Conservation (phyloP, 768 basidiomycete genomes). For the Leccinum variicolor region DNA sequence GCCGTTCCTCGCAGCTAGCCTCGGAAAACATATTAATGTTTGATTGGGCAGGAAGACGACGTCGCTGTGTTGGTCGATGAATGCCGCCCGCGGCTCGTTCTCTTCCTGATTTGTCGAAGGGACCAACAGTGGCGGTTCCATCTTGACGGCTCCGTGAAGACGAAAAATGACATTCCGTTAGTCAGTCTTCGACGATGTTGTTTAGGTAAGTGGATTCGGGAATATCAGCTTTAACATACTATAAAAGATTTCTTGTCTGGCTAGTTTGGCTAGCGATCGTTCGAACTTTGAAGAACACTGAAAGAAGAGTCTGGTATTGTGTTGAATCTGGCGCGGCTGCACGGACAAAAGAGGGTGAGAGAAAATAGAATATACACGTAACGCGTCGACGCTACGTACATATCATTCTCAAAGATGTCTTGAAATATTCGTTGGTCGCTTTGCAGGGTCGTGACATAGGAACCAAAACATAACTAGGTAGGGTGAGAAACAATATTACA, state of each 20-base stretch:
- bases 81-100: constrained; percentile 60
- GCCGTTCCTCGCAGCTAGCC: constrained; percentile 67
- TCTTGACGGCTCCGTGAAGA: constrained; percentile 86
- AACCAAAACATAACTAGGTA: constrained; percentile 73
- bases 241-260: constrained; percentile 63
- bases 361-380: neutral
- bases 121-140: constrained; percentile 79
- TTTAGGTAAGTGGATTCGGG: constrained; percentile 71
- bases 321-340: constrained; percentile 77
- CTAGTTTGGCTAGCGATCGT: constrained; percentile 56
- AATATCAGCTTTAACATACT: constrained; percentile 65
- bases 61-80: constrained; percentile 80
- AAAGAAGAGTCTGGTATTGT: constrained; percentile 74
- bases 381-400: constrained; percentile 38
- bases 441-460: constrained; percentile 75
- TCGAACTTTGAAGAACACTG: constrained; percentile 68
- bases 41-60: constrained; percentile 71
- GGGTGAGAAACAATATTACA: neutral
- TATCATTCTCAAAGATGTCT: constrained; percentile 72
- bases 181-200: constrained; percentile 70
- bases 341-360: neutral
- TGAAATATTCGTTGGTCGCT: constrained; percentile 83
- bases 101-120: constrained; percentile 64
- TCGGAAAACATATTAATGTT: constrained; percentile 71
- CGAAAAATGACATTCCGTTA: constrained; percentile 78